Conservation (phyloP, 2,329 filamentous ascomycete species). For the Bipolaris cookei region DNA sequence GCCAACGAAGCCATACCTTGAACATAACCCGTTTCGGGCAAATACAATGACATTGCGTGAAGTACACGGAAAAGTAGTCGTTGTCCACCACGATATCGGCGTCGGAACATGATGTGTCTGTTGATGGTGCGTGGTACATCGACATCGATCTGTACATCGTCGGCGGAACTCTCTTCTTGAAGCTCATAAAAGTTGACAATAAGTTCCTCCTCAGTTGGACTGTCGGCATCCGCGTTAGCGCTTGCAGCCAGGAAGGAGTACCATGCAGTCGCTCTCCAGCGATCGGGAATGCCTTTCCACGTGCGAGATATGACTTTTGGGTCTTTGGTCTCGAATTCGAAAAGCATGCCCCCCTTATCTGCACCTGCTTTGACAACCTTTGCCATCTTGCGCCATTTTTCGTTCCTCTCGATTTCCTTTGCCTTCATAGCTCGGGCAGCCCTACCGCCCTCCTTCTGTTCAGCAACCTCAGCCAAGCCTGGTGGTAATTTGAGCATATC, state of each 20-base stretch:
- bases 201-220: slow-evolving; percentile 72
- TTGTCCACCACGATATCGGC: slow-evolving; percentile 86
- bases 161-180: slow-evolving; percentile 75
- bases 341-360: slow-evolving; percentile 66
- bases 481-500: slow-evolving; percentile 69
- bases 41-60: slow-evolving; percentile 89
- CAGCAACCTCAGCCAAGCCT: slow-evolving; percentile 55
- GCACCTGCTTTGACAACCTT: slow-evolving; percentile 53
- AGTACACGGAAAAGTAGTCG: slow-evolving; percentile 89
- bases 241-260: slow-evolving; percentile 86
- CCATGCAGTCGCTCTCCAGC: slow-evolving; percentile 93
- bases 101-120: slow-evolving; percentile 95
- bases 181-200: slow-evolving; percentile 74
- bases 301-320: slow-evolving; percentile 84
- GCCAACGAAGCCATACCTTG: slow-evolving; percentile 96
- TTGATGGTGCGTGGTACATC: slow-evolving; percentile 95
- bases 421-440: slow-evolving; percentile 59
- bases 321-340: slow-evolving; percentile 81
- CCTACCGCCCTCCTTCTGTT: slow-evolving; percentile 55
- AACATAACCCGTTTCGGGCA: slow-evolving; percentile 90
- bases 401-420: slow-evolving; percentile 67
- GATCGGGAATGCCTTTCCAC: slow-evolving; percentile 98
- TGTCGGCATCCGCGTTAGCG: slow-evolving; percentile 68
- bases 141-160: slow-evolving; percentile 96
- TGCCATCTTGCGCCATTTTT: slow-evolving; percentile 74